Evolutionary conservation across 306 rosid species (phyloP).

Genomic region (Vigna trinervia): DNA sequence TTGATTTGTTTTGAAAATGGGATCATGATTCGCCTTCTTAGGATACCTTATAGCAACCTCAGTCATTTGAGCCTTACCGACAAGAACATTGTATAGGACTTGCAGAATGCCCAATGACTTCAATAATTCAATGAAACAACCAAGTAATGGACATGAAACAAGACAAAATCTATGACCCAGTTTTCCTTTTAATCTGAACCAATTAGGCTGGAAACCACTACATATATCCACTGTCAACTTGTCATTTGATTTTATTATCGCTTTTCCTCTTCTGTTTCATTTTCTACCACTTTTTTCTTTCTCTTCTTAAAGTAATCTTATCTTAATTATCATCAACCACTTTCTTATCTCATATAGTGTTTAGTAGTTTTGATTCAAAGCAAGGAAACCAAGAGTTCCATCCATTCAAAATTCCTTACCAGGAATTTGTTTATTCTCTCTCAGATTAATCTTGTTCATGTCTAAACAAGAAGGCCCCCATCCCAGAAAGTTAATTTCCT

Average conservation of each 20-base stretch:
- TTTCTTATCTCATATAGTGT: background rate
- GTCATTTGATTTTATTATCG: constrained; percentile 12
- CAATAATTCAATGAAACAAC: constrained; percentile 25
- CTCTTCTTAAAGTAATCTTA: background rate
- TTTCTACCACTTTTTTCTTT: background rate
- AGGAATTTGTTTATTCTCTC: too few relatives aligned
- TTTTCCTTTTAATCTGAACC: constrained; percentile 2
- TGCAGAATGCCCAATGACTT: background rate
- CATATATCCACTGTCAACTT: constrained; percentile 21
- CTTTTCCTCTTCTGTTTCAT: constrained; percentile 1
- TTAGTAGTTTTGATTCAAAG: background rate
- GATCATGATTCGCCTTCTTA: background rate
- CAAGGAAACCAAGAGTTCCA: background rate
- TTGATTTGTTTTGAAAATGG: background rate
- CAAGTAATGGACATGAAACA: constrained; percentile 26
- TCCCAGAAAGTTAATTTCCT: background rate
- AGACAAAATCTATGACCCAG: constrained; percentile 30
- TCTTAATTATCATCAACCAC: background rate
- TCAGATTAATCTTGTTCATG: background rate
- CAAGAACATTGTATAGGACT: background rate
- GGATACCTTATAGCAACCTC: background rate
- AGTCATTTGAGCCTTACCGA: constrained; percentile 15
- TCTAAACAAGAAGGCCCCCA: background rate
- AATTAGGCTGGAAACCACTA: constrained; percentile 41
- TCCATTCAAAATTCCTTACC: background rate